Evolutionary conservation across 768 basidiomycete genomes (phyloP).

Genomic region (Artomyces pyxidatus): DNA sequence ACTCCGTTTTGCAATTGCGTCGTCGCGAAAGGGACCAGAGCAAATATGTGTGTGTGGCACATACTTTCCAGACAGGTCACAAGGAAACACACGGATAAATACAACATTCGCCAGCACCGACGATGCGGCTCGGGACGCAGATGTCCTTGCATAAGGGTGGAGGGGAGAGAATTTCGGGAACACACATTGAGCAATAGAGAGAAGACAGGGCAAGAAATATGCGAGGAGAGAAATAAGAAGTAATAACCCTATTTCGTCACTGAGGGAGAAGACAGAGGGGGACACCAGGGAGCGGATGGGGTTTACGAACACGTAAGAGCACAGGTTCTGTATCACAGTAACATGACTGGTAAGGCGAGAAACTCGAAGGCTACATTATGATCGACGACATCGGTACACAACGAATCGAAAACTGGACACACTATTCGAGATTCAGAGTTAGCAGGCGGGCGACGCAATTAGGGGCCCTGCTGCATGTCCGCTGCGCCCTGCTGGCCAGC

Average conservation of each 20-base stretch:
- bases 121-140: not conserved
- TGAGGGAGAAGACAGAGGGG: constrained; percentile 16
- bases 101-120: too few species aligned
- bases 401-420: not conserved
- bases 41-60: not conserved
- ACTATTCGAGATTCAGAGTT: not conserved
- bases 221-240: not conserved
- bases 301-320: not conserved
- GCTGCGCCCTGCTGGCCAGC: constrained; percentile 49
- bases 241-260: constrained; percentile 9
- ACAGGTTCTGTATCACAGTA: constrained; percentile 7
- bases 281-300: constrained; percentile 1
- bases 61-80: too few species aligned
- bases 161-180: not conserved
- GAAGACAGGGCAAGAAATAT: not conserved
- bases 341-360: constrained; percentile 24
- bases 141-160: not conserved
- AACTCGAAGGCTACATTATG: constrained; percentile 4
- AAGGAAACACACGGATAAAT: too few species aligned
- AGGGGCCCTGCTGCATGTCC: constrained; percentile 32
- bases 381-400: not conserved
- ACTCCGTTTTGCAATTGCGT: not conserved
- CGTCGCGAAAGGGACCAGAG: not conserved
- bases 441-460: constrained; percentile 4
- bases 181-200: too few species aligned